phyloP scores from a whole-genome alignment of 2,329 filamentous ascomycete species.

The Monilinia fructicola region DNA sequence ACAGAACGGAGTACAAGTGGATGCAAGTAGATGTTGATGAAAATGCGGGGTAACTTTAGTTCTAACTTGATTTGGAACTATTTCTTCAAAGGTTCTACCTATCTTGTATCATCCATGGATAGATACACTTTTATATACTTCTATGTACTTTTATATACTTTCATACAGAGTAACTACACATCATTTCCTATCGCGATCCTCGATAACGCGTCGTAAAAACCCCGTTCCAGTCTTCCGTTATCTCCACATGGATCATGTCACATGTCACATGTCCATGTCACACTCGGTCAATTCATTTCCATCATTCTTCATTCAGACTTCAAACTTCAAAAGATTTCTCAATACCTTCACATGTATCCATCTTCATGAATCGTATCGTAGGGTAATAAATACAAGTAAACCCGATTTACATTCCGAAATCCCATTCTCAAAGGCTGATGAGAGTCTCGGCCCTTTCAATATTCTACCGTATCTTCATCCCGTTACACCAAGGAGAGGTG shows the following conservation, averaged over 20 bases:
- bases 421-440: not conserved
- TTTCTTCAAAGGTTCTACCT: not conserved
- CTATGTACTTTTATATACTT: too few species aligned
- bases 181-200: not conserved
- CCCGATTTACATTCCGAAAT: not conserved
- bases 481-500: not conserved
- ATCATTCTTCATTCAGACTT: not conserved
- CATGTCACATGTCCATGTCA: not conserved
- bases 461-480: constrained; percentile 5
- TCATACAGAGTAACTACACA: too few species aligned
- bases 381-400: not conserved
- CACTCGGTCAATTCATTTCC: not conserved
- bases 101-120: too few species aligned
- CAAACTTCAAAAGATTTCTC: not conserved
- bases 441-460: constrained; percentile 16
- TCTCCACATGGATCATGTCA: not conserved
- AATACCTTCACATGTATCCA: not conserved
- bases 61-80: not conserved
- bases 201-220: constrained; percentile 4
- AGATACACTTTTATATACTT: not conserved
- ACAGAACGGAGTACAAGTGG: too few species aligned
- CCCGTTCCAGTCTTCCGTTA: too few species aligned
- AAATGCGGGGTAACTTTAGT: constrained; percentile 16
- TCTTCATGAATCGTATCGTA: not conserved
- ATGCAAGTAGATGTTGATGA: not conserved